Base-by-base conservation (phyloP, 2,329 filamentous ascomycete genomes). In the Xylariaceae sp. region DNA sequence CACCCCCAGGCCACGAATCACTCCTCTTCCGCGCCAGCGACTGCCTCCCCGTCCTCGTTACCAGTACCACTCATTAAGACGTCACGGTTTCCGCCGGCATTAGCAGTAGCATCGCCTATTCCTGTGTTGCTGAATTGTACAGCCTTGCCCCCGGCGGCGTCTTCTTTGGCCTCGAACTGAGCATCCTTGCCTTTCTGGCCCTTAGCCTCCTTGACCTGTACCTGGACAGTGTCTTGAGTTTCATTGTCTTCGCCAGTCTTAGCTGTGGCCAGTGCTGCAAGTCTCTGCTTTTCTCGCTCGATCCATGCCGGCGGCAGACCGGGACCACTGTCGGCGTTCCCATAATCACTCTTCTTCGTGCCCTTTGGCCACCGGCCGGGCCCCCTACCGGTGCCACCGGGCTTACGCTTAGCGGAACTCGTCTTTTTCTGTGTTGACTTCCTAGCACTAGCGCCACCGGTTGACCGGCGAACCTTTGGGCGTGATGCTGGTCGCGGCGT, bases 361-460 rank as follows among this genome's bases (percentile, higher is more conserved):
- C 85, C 85, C 67, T 88, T 88, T 0, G 85, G 85, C 84, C 84
- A 88, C 42, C 85, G 79, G 0, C 85, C 85, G 1, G 85, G 85
- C 0, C 85, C 85, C 49, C 85, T 80, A 2, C 85, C 85, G 1
- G 85, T 88, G 3, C 85, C 85, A 2, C 85, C 84, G 4, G 79
- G 76, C 70, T 83, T 86, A 44, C 83, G 77, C 49, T 81, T 79
- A n/a, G 74, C 72, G 14, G 76, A 70, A 56, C 68, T 73, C 47
- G 69, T 74, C 52, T 72, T 73, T 58, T 75, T 78, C n/a, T 76
- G 74, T 14, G 77, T 37, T 58, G 72, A 56, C 70, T 73, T 59
- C 46, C 70, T 57, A 48, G 60, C 52, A 16, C 64, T 71, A 20
- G 63, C 69, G 20, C 71, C 64, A 20, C 70, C 70, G 1, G 65